Evolutionary conservation across 768 basidiomycete species (phyloP).

Genomic region (Rhodosporidiobolus odoratus): DNA sequence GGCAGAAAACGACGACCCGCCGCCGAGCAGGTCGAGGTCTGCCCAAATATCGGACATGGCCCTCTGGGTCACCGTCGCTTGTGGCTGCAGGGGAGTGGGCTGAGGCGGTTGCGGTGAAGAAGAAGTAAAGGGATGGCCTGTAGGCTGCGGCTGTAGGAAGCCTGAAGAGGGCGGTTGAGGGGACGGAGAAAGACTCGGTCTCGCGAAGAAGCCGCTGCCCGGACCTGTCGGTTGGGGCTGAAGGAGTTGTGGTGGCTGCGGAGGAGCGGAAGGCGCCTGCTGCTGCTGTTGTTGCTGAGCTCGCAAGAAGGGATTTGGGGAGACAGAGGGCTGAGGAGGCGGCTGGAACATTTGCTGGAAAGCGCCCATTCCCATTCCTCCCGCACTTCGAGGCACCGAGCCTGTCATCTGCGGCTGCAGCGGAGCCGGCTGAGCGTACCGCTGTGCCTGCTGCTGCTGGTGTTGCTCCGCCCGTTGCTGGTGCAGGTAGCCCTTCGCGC

Average conservation of each 20-base stretch:
- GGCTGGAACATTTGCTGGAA: constrained; percentile 33
- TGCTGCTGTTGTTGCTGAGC: background rate
- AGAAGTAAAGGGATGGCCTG: background rate
- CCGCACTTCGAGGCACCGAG: background rate
- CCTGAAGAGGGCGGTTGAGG: background rate
- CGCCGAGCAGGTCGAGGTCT: constrained; percentile 16
- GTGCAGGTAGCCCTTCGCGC: constrained; percentile 27
- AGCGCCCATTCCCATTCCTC: constrained; percentile 1
- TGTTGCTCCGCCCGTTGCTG: constrained; percentile 12
- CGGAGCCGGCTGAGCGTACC: background rate
- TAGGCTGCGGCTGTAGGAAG: background rate
- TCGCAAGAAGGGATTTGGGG: constrained; percentile 7
- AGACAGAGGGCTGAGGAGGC: background rate
- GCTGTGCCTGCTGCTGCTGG: background rate
- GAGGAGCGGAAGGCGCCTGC: background rate
- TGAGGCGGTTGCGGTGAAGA: background rate
- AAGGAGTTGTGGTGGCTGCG: too few species aligned
- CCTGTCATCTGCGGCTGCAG: constrained; percentile 22
- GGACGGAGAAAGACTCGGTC: background rate
- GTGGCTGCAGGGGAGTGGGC: background rate
- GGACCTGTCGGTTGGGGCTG: background rate
- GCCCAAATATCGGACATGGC: constrained; percentile 27
- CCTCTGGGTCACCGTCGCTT: background rate
- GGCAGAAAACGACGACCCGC: background rate
- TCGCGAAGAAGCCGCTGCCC: background rate